Conservation (phyloP, 345 rosid genomes). For the Eucalyptus cloeziana region DNA sequence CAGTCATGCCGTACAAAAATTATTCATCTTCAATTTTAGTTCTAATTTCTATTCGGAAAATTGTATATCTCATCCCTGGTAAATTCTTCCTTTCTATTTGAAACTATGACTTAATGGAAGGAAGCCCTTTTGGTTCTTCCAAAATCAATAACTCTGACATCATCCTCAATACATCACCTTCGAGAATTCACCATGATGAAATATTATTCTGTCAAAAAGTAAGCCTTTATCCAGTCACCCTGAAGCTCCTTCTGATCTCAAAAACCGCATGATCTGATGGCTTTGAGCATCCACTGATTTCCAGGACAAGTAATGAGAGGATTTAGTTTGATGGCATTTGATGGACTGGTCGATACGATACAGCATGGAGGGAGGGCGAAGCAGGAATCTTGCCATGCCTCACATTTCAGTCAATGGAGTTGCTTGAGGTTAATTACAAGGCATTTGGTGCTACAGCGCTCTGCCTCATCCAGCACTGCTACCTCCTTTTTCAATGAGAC, state of each 20-base stretch:
- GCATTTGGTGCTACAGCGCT: background rate
- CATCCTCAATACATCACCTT: background rate
- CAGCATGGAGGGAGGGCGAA: background rate
- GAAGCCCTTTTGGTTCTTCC: background rate
- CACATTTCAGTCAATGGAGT: background rate
- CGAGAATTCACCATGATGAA: background rate
- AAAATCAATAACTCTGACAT: background rate
- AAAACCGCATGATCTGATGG: background rate
- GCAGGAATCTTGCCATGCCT: background rate
- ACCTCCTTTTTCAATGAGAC: background rate
- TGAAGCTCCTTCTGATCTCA: background rate
- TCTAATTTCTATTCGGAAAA: background rate
- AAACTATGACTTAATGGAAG: background rate
- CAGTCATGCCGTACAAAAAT: background rate
- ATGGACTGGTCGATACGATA: background rate
- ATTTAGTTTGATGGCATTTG: background rate
- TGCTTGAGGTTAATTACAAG: background rate
- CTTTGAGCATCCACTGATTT: background rate
- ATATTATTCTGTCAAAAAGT: background rate
- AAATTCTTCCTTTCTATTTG: background rate
- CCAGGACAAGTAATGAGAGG: background rate
- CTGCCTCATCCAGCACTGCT: background rate
- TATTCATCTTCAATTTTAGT: background rate
- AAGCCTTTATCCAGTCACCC: background rate
- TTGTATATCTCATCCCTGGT: background rate